These are phyloP conservation scores for Dendrothele bispora DNA, from an alignment of 768 basidiomycete genomes.

Conservation along the genomic window DNA sequence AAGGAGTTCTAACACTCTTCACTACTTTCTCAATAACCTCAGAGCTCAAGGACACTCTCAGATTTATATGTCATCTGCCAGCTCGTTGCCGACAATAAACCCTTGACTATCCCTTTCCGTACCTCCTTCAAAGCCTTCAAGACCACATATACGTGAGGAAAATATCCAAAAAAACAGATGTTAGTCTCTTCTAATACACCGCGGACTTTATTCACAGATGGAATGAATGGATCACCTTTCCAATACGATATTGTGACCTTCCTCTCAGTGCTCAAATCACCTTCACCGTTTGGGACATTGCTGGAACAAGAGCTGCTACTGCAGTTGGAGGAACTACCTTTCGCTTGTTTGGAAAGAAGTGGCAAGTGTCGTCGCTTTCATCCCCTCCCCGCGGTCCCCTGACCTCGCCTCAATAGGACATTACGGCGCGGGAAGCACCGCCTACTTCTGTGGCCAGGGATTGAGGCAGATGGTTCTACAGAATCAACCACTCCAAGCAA, in stretches of 20 bases:
- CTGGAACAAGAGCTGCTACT: conserved; percentile 71
- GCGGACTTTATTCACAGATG: conserved; percentile 38
- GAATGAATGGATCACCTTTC: conserved; percentile 94
- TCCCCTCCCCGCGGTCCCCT: background rate
- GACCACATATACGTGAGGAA: conserved; percentile 74
- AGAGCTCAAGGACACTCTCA: conserved; percentile 67
- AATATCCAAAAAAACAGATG: no score
- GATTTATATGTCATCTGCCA: conserved; percentile 95
- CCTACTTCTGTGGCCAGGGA: conserved; percentile 76
- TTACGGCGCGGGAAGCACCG: conserved; percentile 90
- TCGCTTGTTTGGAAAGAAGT: conserved; percentile 89
- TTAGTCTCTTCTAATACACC: background rate
- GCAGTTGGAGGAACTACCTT: conserved; percentile 94
- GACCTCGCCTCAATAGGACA: conserved; percentile 51
- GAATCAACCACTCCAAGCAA: conserved; percentile 90
- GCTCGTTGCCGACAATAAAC: conserved; percentile 90
- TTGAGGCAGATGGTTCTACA: conserved; percentile 82
- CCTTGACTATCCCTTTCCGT: conserved; percentile 86
- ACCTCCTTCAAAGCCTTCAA: conserved; percentile 94
- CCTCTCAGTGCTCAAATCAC: conserved; percentile 86
- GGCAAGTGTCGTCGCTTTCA: conserved; percentile 42
- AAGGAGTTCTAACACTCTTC: conserved; percentile 26
- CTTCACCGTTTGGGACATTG: conserved; percentile 96
- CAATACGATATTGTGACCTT: conserved; percentile 92
- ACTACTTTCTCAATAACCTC: conserved; percentile 26